Evolutionary conservation across 768 basidiomycete genomes (phyloP).

Genomic region (Suillus clintonianus): DNA sequence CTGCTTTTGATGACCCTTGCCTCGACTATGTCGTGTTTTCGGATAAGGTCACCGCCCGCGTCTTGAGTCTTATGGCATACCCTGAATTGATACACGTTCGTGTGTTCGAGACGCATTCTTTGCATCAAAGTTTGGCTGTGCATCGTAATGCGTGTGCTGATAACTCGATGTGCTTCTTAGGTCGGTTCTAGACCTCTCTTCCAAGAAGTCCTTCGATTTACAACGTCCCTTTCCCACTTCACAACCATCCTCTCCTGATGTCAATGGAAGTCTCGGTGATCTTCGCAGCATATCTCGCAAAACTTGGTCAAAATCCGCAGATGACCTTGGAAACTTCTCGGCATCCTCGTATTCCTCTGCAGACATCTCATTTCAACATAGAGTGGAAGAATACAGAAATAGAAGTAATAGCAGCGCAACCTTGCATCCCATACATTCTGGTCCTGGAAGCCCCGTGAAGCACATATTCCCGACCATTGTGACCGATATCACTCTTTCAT

Average conservation of each 20-base stretch:
- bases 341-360: constrained; percentile 35
- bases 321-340: constrained; percentile 68
- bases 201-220: constrained; percentile 47
- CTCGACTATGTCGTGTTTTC: not conserved
- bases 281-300: constrained; percentile 68
- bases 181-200: constrained; percentile 66
- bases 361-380: constrained; percentile 57
- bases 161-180: constrained; percentile 37
- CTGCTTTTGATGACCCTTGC: not conserved
- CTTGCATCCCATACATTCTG: constrained; percentile 36
- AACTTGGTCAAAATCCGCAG: constrained; percentile 79
- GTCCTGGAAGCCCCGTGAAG: constrained; percentile 30
- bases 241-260: constrained; percentile 29
- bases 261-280: constrained; percentile 55
- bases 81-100: constrained; percentile 6
- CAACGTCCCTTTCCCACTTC: constrained; percentile 32
- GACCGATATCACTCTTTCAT: constrained; percentile 22
- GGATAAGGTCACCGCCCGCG: not conserved
- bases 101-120: constrained; percentile 1
- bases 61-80: not conserved
- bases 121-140: not conserved
- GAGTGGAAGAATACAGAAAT: constrained; percentile 64
- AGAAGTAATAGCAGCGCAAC: constrained; percentile 60
- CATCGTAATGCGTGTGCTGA: constrained; percentile 15
- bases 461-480: constrained; percentile 46